Evolutionary conservation across 306 rosid genomes (phyloP), one percentile per base, ranked within the genome.

Genomic region (Vigna trinervia): DNA sequence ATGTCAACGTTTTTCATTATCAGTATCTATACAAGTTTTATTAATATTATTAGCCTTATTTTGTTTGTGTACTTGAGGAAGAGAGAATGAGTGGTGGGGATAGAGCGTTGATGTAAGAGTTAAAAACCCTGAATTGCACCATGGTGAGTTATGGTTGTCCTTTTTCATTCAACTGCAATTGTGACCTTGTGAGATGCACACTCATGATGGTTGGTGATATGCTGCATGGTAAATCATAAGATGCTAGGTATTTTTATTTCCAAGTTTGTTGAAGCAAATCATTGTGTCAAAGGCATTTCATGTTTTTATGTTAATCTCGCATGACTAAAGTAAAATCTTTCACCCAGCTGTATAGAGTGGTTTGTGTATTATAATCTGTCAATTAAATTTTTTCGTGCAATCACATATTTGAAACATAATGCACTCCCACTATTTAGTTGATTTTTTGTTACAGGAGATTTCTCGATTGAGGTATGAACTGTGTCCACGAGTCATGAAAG

Each of bases 401-500:
- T 69, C 23, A 2, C 54, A 17, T 64, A 70, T 57, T 23, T 59
- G 56, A 51, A 76, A 58, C 62, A 22, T 56, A 30, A 36, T 56
- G 45, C 38, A 28, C 32, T 78, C 68, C 68, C 17, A 69, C 62
- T 4, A n/a, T 60, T 60, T 46, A 34, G 9, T 36, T 60, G 52
- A 20, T 47, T 80, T 17, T 67, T 63, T 82, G 38, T 78, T 84
- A 73, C 83, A 92, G 96, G 93, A 90, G 53, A 90, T 92, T 60
- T 92, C 92, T 20, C 74, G 76, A 68, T 85, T 90, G 71, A 86
- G 96, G 50, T 90, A 92, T 62, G 93, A 83, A 76, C 73, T 92
- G 75, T 88, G 96, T 76, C 93, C 93, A 39, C 87, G 89, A 46
- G 81, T 84, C 70, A 92, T 92, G 93, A 92, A 80, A 76, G 93